These are phyloP conservation scores for Xylariomycetidae sp. DNA, from an alignment of 2,329 filamentous ascomycete genomes.

Conservation along the genomic window DNA sequence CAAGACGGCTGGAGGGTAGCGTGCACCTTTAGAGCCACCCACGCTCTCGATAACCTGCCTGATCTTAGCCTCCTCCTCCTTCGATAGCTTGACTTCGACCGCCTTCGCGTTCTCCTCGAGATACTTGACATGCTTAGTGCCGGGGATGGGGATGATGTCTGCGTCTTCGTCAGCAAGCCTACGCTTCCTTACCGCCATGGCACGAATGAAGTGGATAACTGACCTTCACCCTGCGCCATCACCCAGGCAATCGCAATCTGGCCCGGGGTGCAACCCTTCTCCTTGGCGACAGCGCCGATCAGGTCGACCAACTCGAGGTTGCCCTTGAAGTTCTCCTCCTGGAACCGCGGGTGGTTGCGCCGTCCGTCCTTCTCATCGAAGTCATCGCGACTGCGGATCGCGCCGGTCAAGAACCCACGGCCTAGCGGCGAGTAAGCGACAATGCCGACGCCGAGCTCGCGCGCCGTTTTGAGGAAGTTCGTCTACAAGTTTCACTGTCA, in stretches of 20 bases:
- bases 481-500: constrained; percentile 28
- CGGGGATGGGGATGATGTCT: constrained; percentile 37
- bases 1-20: constrained; percentile 10
- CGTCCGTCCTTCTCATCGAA: constrained; percentile 36
- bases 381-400: constrained; percentile 36
- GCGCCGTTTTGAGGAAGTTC: constrained; percentile 41
- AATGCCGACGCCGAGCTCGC: constrained; percentile 47
- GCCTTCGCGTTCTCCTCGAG: constrained; percentile 28
- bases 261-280: constrained; percentile 35
- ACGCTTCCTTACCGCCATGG: too few species aligned
- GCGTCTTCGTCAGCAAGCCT: constrained; percentile 41
- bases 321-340: constrained; percentile 41
- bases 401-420: constrained; percentile 46
- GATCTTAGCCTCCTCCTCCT: constrained; percentile 30
- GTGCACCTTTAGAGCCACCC: constrained; percentile 14
- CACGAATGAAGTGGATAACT: background rate
- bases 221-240: constrained; percentile 36
- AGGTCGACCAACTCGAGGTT: constrained; percentile 33
- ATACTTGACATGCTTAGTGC: constrained; percentile 27
- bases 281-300: constrained; percentile 19
- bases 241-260: constrained; percentile 53
- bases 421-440: constrained; percentile 52
- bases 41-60: constrained; percentile 28
- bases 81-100: constrained; percentile 26
- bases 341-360: constrained; percentile 34